Evolutionary conservation across 805 yeast genomes (phyloP), one percentile per base, ranked within the genome.

Genomic region (Allodekkera sacchari): DNA sequence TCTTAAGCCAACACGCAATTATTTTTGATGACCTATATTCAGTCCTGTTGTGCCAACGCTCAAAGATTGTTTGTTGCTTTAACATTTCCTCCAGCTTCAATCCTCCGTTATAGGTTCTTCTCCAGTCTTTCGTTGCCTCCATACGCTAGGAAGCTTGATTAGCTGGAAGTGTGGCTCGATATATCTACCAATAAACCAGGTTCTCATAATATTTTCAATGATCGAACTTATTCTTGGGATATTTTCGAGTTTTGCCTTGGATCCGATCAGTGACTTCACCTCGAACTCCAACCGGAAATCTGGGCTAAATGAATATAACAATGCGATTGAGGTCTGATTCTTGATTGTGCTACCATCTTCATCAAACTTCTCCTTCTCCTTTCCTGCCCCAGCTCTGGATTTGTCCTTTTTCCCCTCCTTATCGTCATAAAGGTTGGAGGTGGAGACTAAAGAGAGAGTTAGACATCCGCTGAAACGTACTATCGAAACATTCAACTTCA

Each of bases 131-230:
- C 69, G 68, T 42, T 76, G 57, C 16, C 94, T 94, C 96, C 96
- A 87, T 50, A 88, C 59, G 29, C 84, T 79, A 3, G 97, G 98
- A 20, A 92, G 57, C 46, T 69, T 70, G 19, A 92, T 75, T 30
- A 84, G 80, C 52, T 88, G 95, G 47, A 80, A 89, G 44, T 94
- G 68, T 1, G 99, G 99, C 43, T 85, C 94, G 9, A 92, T 92
- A 50, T 95, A 85, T 39, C 96, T 66, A 45, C 89, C 96, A 12
- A 78, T 77, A 50, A 92, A 88, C 94, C 96, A 87, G 34, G 77
- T 77, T 40, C 92, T 68, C 24, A 92, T 67, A 38, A 79, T 78
- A 36, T 74, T 74, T 51, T 92, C 97, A 25, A 92, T 77, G 25
- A 92, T 61, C 36, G 83, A 77, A 7, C 94, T 75, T 23, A 92